Evolutionary conservation across 202 grass and related monocot genomes (phyloP), one percentile per base, ranked within the genome.

Genomic region (Cymbopogon flexuosus): DNA sequence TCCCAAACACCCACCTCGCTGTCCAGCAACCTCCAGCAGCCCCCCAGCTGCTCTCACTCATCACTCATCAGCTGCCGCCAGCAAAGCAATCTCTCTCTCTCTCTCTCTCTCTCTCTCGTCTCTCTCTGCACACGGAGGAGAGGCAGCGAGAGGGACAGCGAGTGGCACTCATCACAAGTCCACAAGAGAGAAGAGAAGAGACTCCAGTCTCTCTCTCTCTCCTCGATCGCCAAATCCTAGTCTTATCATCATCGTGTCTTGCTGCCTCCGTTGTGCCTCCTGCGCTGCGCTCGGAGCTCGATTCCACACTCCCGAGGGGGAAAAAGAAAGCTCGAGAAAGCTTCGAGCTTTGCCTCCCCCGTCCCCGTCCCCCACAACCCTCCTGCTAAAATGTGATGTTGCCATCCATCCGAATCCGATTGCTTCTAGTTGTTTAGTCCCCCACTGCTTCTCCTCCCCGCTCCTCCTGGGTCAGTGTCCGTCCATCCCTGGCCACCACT

Each of bases 371-470:
- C 18, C n/a, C 2, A 42, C 10, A 13, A 5, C 65, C 39, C 27
- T 23, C 6, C 68, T 79, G 68, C 65, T 87, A 56, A 81, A 96
- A 92, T 96, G 93, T 96, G 88, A 92, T 92, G 90, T 79, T 84
- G 70, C 84, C 82, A 76, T 88, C 85, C 86, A 85, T 77, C 78
- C 70, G 83, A 74, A 85, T 88, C 69, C 77, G 54, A 58, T 61
- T 65, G 62, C 81, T 65, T 70, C 81, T 88, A 84, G 62, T 87
- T 67, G 62, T 87, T 67, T 81, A 90, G 85, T 88, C 73, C 87
- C 82, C 86, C 23, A 47, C 68, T 27, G 27, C 27, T 27, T 27
- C 27, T 18, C 39, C 66, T 2, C 81, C 84, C 75, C 24, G 77
- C 70, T 79, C 81, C 70, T 79, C 66, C 81, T 89, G 89, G 89